Evolutionary conservation across 2,329 filamentous ascomycete genomes (phyloP), one percentile per base, ranked within the genome.

Genomic region (Xylariaceae sp.): DNA sequence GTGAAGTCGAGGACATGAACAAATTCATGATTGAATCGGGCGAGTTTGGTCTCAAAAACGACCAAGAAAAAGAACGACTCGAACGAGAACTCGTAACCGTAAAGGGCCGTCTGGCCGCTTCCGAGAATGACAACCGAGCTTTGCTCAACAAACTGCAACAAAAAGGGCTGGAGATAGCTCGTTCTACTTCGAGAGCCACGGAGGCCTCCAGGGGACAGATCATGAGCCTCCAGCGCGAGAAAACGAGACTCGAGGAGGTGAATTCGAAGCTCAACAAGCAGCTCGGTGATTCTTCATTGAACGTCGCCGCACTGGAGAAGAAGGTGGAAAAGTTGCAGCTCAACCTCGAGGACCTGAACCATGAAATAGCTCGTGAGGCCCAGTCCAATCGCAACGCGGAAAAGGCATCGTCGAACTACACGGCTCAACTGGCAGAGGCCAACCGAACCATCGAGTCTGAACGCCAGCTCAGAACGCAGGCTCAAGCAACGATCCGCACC

Each of bases 81-180:
- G 92, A 97, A 73, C 85, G 92, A 18, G 94, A 99, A 72, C 81
- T 97, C 5, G 88, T 90, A 18, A 97, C 93, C 0, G 84, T 97
- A 66, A 96, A 94, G 73, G 92, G 92, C 61, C 88, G 93, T 18
- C 79, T 99, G 47, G 83, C 88, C 6, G 94, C 93, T 23, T 97
- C 93, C 0, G 93, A 99, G 73, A 97, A 97, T 68, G 93, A 97
- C 75, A 97, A 97, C 69, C 88, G 91, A 55, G 88, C 92, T 4
- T 79, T 99, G n/a, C 82, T 97, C 65, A 97, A 97, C 77, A 97
- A 97, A 75, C 82, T 99, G 15, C 93, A 97, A 69, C 93, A 97
- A 70, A 97, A 97, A 78, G 94, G 95, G 35, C 82, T 99, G 5
- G 93, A 99, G 71, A 95, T 99, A 73, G 93, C 93, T 47, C 85